Conservation (phyloP, 306 rosid species). For the Sindora glabra region DNA sequence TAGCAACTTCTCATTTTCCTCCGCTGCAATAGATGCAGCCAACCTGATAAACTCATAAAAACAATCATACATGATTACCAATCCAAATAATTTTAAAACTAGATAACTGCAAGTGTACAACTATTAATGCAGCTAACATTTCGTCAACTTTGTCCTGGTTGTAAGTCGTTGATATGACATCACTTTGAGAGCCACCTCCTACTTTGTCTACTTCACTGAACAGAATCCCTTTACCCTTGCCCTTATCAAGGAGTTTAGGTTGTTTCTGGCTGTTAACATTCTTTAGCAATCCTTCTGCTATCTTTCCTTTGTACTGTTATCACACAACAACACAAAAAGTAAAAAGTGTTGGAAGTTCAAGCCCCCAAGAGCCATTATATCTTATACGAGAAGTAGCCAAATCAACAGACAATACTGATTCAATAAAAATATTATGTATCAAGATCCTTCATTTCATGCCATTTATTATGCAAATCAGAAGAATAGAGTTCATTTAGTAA, state of each 20-base stretch:
- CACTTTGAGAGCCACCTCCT: conserved; percentile 25
- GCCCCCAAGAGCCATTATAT: conserved; percentile 3
- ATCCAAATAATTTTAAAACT: background rate
- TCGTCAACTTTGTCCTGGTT: conserved; percentile 30
- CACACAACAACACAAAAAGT: conserved; percentile 14
- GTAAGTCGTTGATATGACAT: conserved; percentile 10
- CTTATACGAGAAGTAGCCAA: background rate
- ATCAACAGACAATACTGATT: background rate
- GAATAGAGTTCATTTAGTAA: background rate
- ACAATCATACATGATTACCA: conserved; percentile 1
- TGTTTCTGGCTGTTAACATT: conserved; percentile 20
- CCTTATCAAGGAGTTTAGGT: conserved; percentile 6
- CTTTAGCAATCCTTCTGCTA: conserved; percentile 12
- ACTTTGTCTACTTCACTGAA: conserved; percentile 9
- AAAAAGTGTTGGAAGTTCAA: background rate
- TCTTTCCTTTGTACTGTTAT: conserved; percentile 43
- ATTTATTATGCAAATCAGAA: background rate
- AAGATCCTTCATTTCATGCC: conserved; percentile 2
- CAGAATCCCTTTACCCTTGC: conserved; percentile 34
- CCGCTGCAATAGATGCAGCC: conserved; percentile 32
- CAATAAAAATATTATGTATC: background rate
- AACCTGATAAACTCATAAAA: conserved; percentile 29
- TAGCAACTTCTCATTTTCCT: conserved; percentile 25
- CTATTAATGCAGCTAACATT: conserved; percentile 28
- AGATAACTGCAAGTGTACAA: background rate